Evolutionary conservation across 805 yeast genomes (phyloP).

Genomic region (Candida schatavii): DNA sequence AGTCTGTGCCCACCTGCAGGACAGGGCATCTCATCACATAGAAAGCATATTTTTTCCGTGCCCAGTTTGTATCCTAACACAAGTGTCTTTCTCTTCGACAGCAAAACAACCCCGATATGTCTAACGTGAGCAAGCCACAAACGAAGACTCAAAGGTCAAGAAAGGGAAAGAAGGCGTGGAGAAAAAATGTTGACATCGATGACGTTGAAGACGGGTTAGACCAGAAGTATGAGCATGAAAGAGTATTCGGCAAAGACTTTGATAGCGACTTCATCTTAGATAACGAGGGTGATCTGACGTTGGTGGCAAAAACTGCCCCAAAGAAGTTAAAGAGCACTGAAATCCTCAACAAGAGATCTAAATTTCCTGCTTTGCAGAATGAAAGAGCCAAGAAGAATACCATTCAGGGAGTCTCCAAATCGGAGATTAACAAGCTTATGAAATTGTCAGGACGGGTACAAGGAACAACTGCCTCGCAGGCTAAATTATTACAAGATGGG

Average conservation of each 20-base stretch:
- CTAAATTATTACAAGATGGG: constrained; percentile 65
- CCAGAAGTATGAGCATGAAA: constrained; percentile 59
- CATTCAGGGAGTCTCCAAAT: constrained; percentile 61
- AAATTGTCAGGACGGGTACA: constrained; percentile 71
- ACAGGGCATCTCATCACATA: no score
- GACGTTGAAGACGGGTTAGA: constrained; percentile 75
- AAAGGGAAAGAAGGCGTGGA: constrained; percentile 91
- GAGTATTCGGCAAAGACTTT: constrained; percentile 47
- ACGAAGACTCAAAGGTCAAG: constrained; percentile 73
- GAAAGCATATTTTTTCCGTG: no score
- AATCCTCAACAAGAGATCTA: constrained; percentile 70
- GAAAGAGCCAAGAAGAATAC: constrained; percentile 31
- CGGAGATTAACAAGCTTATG: constrained; percentile 64
- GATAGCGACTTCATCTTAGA: constrained; percentile 57
- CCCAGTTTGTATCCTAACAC: no score
- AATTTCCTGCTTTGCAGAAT: constrained; percentile 60
- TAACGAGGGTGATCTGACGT: constrained; percentile 28
- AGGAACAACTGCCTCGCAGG: constrained; percentile 50
- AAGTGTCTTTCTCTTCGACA: no score
- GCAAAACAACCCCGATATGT: no score
- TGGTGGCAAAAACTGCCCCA: constrained; percentile 28
- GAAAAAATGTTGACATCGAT: constrained; percentile 83
- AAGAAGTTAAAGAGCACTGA: constrained; percentile 58
- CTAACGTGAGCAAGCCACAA: constrained; percentile 45
- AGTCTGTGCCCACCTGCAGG: no score